Evolutionary conservation across 2,329 filamentous ascomycete species (phyloP), one percentile per base, ranked within the genome.

Genomic region (Beauveria asiatica): DNA sequence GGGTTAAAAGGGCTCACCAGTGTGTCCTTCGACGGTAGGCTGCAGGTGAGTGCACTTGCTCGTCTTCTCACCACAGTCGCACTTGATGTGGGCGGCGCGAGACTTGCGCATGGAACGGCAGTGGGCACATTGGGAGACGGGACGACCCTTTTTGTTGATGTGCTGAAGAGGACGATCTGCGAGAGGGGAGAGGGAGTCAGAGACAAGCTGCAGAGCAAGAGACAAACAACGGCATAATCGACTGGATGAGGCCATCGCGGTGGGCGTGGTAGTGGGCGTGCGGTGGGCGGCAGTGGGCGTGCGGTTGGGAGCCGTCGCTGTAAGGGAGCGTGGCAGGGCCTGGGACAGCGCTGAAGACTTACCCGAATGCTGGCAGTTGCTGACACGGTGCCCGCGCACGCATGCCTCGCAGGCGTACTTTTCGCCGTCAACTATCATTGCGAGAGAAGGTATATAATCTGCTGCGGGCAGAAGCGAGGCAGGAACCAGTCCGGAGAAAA

Each of bases 351-450:
- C 62, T 58, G 56, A 51, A 42, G 49, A 83, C 89, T 80, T 85
- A 96, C 92, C 92, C 74, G 85, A 84, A 76, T 99, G 94, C 75
- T 93, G 91, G 81, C 94, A 99, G 74, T 94, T 96, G 87, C 92
- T 97, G 73, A 99, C 94, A 73, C 94, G 90, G 80, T 99, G 94
- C 72, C 94, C 94, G 76, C 94, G 89, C 74, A 99, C 92, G 79
- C 94, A 99, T 78, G 92, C 92, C 79, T 96, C 90, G 82, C 93
- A 97, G 77, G 93, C 93, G 80, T 85, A 97, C 81, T 97, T 97
- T 80, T 96, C 91, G 76, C 93, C 93, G 82, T 96, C 87, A 75
- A 92, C 89, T 74, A 92, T 82, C 89, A 92, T 92, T 63, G 69
- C 75, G 69, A 57, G 57, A 52, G 46, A 52, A 60, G 61, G 58